Conservation (phyloP, 2,329 filamentous ascomycete genomes). For the Pezicula radicicola region DNA sequence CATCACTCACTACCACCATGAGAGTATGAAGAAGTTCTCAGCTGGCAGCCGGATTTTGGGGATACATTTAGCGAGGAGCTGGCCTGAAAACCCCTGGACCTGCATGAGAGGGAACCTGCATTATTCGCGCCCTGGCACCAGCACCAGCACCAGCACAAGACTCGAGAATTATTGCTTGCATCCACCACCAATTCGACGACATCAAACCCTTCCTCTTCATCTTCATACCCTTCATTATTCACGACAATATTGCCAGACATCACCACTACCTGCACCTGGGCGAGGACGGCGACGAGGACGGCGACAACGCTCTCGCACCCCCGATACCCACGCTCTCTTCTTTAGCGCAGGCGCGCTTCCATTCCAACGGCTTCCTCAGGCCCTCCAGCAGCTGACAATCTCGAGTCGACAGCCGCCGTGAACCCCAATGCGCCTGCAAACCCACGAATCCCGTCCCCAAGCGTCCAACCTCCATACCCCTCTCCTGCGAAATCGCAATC, state of each 20-base stretch:
- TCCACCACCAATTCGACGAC: too few species aligned
- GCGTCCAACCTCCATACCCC: conserved; percentile 25
- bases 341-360: neutral
- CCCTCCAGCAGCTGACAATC: neutral
- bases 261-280: neutral
- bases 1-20: too few species aligned
- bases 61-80: too few species aligned
- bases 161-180: too few species aligned
- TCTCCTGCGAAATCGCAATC: conserved; percentile 15
- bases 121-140: neutral
- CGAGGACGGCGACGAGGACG: too few species aligned
- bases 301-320: neutral
- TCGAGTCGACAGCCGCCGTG: conserved; percentile 12
- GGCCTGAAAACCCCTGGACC: too few species aligned
- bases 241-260: too few species aligned
- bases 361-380: conserved; percentile 1
- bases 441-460: conserved; percentile 24
- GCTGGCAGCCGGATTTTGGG: too few species aligned
- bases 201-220: too few species aligned
- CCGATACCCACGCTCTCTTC: neutral
- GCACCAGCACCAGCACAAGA: too few species aligned
- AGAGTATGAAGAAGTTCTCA: too few species aligned
- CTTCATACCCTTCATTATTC: too few species aligned
- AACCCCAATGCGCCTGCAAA: conserved; percentile 12
- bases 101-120: neutral